Percentiles rank a stretch among this genome's conserved stretches.
Conservation (phyloP, 2,329 filamentous ascomycete species). For the Exophiala phaeomuriformis region DNA sequence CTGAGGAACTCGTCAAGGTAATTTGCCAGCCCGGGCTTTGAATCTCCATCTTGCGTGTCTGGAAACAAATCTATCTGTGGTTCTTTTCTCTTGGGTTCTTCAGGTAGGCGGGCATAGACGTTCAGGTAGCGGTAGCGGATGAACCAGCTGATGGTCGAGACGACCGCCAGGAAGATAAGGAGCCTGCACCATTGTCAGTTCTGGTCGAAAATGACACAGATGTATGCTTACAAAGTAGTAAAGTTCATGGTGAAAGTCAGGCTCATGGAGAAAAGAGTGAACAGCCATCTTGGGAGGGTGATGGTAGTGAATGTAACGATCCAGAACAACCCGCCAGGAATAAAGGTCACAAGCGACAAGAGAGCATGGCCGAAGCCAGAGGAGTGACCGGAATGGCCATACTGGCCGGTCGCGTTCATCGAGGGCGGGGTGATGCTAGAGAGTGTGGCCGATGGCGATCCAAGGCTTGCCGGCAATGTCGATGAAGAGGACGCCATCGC, state of each 20-base stretch:
- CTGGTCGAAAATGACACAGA: not conserved
- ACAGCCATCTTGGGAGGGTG: slow-evolving; percentile 80
- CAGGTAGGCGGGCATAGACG: slow-evolving; percentile 89
- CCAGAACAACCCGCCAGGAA: slow-evolving; percentile 64
- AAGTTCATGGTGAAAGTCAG: slow-evolving; percentile 98
- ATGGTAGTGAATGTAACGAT: slow-evolving; percentile 78
- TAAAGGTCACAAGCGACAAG: slow-evolving; percentile 38
- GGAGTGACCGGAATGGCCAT: slow-evolving; percentile 3
- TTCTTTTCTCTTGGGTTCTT: slow-evolving; percentile 91
- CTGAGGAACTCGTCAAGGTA: slow-evolving; percentile 97
- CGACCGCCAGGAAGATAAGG: slow-evolving; percentile 66
- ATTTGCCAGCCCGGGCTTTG: slow-evolving; percentile 85
- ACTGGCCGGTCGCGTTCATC: slow-evolving; percentile 10
- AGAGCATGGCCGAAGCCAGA: slow-evolving; percentile 18
- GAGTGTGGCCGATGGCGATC: slow-evolving; percentile 11
- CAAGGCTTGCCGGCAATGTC: slow-evolving; percentile 2
- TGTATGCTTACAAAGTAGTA: slow-evolving; percentile 68
- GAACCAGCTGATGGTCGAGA: slow-evolving; percentile 86
- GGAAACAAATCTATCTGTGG: slow-evolving; percentile 92
- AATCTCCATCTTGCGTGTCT: slow-evolving; percentile 80
- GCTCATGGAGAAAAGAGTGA: slow-evolving; percentile 82
- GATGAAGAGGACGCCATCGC: slow-evolving; percentile 5
- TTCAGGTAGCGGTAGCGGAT: slow-evolving; percentile 93
- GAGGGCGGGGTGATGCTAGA: not conserved
- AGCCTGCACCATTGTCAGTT: slow-evolving; percentile 45